These are phyloP conservation scores for Gossypioides kirkii DNA, from an alignment of 345 rosid species.

Conservation along the genomic window DNA sequence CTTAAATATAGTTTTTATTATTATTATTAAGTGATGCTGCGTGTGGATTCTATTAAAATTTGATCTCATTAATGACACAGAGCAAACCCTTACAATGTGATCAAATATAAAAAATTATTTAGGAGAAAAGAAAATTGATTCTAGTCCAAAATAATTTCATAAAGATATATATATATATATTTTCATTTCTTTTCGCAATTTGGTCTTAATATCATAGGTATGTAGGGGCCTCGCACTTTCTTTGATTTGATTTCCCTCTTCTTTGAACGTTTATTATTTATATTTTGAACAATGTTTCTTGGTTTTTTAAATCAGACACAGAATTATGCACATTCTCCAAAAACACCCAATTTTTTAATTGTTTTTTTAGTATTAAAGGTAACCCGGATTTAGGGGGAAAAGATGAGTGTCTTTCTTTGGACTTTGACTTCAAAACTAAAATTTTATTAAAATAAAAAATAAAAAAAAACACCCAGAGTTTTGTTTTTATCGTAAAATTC, in stretches of 20 bases:
- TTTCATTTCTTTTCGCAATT: too few species aligned
- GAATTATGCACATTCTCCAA: constrained; percentile 38
- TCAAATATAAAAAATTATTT: too few species aligned
- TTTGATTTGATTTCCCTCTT: not conserved
- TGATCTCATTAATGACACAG: too few species aligned
- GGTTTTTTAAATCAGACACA: constrained; percentile 13
- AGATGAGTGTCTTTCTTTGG: constrained; percentile 36
- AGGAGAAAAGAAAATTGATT: too few species aligned
- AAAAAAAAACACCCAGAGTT: not conserved
- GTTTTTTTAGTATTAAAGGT: constrained; percentile 26
- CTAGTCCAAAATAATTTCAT: too few species aligned
- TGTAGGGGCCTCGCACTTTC: constrained; percentile 15
- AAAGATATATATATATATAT: too few species aligned
- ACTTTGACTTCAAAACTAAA: constrained; percentile 48
- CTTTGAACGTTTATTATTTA: not conserved
- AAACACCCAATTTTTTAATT: constrained; percentile 12
- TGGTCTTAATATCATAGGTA: not conserved
- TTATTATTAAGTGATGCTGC: too few species aligned
- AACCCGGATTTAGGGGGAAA: constrained; percentile 62
- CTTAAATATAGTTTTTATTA: too few species aligned
- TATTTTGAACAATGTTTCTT: not conserved
- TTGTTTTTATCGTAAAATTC: not conserved
- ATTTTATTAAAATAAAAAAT: not conserved
- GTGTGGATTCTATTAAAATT: too few species aligned
- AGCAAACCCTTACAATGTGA: too few species aligned